Evolutionary conservation across 2,329 filamentous ascomycete species (phyloP), one percentile per base, ranked within the genome.

Genomic region (Trichophyton schoenleinii): DNA sequence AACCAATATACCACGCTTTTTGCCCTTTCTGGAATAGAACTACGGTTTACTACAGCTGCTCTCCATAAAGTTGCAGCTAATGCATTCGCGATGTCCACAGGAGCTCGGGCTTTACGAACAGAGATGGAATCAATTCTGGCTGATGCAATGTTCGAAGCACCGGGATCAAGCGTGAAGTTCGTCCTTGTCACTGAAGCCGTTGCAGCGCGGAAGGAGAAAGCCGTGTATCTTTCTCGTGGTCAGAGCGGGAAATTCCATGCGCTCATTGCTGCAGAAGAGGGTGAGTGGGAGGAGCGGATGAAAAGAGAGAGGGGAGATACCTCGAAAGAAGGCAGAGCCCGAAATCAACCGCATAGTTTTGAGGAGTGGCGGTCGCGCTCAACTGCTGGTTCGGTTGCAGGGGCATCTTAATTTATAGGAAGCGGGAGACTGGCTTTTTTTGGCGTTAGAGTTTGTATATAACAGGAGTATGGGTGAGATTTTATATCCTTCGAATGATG

Each of bases 1-100:
- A 84, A 87, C 55, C 94, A 99, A 74, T 97, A 96, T 73, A 88
- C 86, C 18, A 86, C 91, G 2, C 83, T 96, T 0, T 96, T 97
- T 70, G 83, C 87, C 61, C 87, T 94, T 0, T 90, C 87, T 1
- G 81, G 82, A 41, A 83, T 88, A 60, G 87, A 89, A 57, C 78
- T 99, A 2, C 84, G 83, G 66, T 95, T 97, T 75, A 96, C 92
- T 0, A 87, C 84, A 2, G 84, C 85, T 5, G 88, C 92, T 0
- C 77, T 97, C n/a, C 81, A 85, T 64, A 88, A 88, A 58, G 85
- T 99, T 62, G 92, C 94, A 2, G 82, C 85, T 64, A 87, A 87
- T 31, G 84, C 83, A 1, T 75, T 80, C 59, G 77, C 77, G 13
- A 86, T 86, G 80, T 84, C 83, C 1, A 96, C 92, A 0, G 94